phyloP scores from a whole-genome alignment of 768 basidiomycete genomes.

The Lactarius hatsudake region DNA sequence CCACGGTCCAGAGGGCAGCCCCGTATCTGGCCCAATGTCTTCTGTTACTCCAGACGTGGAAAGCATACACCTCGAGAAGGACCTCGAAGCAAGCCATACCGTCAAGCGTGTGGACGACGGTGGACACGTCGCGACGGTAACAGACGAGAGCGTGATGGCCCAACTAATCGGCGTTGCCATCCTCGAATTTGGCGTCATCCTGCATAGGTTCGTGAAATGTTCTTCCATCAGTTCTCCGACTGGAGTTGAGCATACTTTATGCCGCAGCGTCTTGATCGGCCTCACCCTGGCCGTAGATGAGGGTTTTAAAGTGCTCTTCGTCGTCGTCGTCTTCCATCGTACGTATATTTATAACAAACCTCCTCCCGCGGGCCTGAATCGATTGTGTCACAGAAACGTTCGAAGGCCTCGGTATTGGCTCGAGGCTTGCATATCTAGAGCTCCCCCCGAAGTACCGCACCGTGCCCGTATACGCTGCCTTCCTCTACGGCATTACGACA shows the following conservation, averaged over 20 bases:
- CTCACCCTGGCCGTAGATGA: constrained; percentile 88
- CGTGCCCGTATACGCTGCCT: constrained; percentile 57
- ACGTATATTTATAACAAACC: constrained; percentile 35
- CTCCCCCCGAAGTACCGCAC: constrained; percentile 54
- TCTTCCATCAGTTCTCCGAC: neutral
- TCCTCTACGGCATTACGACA: constrained; percentile 73
- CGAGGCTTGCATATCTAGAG: constrained; percentile 76
- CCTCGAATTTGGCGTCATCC: constrained; percentile 86
- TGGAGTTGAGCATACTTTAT: neutral
- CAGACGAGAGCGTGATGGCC: constrained; percentile 39
- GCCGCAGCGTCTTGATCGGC: constrained; percentile 72
- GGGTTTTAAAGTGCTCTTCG: constrained; percentile 79
- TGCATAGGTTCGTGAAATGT: constrained; percentile 58
- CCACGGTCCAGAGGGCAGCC: constrained; percentile 60
- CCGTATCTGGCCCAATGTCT: neutral
- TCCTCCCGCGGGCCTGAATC: no score
- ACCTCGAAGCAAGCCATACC: constrained; percentile 27
- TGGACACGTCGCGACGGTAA: constrained; percentile 35
- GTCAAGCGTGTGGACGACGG: constrained; percentile 31
- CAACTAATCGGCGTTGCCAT: constrained; percentile 88
- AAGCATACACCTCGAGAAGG: neutral
- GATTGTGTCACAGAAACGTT: constrained; percentile 63
- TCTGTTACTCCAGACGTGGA: neutral
- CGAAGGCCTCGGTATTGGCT: constrained; percentile 91
- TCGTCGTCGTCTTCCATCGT: constrained; percentile 93